A percentile compares a stretch with the other conserved stretches of the same genome.
These are phyloP conservation scores for Globisporangium ultimum DNA, from an alignment of 352 stramenopile genomes.

Conservation along the genomic window DNA sequence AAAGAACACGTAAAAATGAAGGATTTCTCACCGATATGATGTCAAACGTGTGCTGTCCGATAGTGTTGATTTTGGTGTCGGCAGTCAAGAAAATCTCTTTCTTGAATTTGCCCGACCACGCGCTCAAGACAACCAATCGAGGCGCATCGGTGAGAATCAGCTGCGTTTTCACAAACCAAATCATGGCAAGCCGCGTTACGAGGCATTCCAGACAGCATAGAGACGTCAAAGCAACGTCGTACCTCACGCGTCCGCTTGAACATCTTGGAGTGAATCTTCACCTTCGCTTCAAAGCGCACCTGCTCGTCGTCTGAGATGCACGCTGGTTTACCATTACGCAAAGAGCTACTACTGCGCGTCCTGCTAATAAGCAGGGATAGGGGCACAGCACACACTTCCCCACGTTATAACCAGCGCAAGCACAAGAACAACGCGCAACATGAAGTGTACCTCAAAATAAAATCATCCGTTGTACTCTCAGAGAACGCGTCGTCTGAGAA, in stretches of 20 bases:
- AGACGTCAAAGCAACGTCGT: neutral
- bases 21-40: constrained; percentile 57
- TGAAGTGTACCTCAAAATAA: constrained; percentile 6
- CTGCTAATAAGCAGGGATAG: constrained; percentile 24
- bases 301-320: constrained; percentile 69
- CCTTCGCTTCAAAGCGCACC: constrained; percentile 63
- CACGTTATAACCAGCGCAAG: constrained; percentile 8
- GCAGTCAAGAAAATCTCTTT: constrained; percentile 59
- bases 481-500: constrained; percentile 77
- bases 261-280: constrained; percentile 79
- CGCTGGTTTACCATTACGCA: constrained; percentile 41
- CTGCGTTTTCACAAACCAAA: constrained; percentile 17
- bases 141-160: constrained; percentile 70
- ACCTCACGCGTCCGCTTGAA: constrained; percentile 75
- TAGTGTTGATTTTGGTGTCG: constrained; percentile 65
- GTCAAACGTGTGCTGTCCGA: constrained; percentile 74
- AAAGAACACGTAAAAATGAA: neutral
- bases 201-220: neutral
- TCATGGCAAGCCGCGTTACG: neutral
- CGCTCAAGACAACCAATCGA: constrained; percentile 63
- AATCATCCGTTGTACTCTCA: constrained; percentile 61
- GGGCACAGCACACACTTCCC: neutral
- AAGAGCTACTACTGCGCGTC: constrained; percentile 63
- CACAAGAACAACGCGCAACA: constrained; percentile 24
- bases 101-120: constrained; percentile 71